Base-by-base conservation (phyloP, 148 eudicot species). In the Silene latifolia region DNA sequence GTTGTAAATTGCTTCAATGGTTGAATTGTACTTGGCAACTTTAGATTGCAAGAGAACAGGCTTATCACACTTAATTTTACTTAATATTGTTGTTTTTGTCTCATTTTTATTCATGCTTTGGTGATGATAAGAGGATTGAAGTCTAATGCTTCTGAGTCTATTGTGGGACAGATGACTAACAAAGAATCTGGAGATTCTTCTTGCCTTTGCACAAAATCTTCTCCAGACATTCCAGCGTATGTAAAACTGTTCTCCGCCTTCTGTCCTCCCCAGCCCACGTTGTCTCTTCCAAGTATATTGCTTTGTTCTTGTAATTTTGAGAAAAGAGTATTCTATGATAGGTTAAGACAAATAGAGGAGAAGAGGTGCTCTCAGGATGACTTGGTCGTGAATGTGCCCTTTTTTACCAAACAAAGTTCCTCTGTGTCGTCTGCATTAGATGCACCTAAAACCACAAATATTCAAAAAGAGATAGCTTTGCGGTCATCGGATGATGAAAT, bases 401-500 rank as follows among this genome's bases (percentile, higher is more conserved):
- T 63, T 71, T 59, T 25, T 32, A 65, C 67, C 27, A 57, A 77
- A 76, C 76, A 59, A 59, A 68, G 70, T 58, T 46, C 74, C 47
- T 77, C 66, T 60, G 60, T 20, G 27, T 20, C 48, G 39, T 35
- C 63, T 51, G 18, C 24, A 58, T 58, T 18, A 5, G 68, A 63
- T 35, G 71, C 27, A 23, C 5, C 20, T 39, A 56, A 42, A 47
- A 51, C 47, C 11, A 21, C 27, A 14, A 60, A 71, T 67, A 14
- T 68, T 70, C 58, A 29, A 1, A 74, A 83, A 60, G 70, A 80
- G 68, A 53, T 53, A 74, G 63, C 67, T 72, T 73, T 73, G 72
- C 74, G 74, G 71, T 73, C 72, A 23, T 80, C 85, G 54, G 74
- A 47, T 73, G 73, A 77, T 66, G 85, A 56, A 68, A 66, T 51